phyloP scores from a whole-genome alignment of 176 grass and related monocot genomes.

The Areca catechu region DNA sequence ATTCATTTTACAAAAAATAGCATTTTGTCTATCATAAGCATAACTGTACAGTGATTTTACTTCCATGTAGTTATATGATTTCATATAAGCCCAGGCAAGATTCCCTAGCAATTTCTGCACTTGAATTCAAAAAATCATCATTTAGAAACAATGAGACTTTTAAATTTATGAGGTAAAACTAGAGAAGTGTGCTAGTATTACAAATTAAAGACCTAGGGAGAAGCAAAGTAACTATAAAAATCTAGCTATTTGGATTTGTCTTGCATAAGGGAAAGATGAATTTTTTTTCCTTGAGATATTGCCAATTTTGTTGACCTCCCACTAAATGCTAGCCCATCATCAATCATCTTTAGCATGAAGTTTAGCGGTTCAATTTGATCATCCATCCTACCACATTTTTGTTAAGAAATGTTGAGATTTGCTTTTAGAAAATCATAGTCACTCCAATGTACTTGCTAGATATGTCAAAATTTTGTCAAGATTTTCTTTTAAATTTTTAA shows the following conservation, averaged over 20 bases:
- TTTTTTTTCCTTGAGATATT: slow-evolving; percentile 49
- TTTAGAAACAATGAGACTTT: too few relatives aligned
- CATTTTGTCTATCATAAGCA: neutral
- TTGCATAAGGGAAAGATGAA: slow-evolving; percentile 46
- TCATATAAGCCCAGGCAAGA: slow-evolving; percentile 59
- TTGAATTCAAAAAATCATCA: neutral
- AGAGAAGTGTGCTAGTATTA: too few relatives aligned
- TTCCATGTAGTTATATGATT: slow-evolving; percentile 44
- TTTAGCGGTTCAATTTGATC: slow-evolving; percentile 59
- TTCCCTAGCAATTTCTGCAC: slow-evolving; percentile 51
- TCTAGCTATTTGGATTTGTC: slow-evolving; percentile 65
- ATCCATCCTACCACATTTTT: slow-evolving; percentile 62
- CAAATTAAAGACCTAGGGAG: too few relatives aligned
- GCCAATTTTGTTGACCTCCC: slow-evolving; percentile 48
- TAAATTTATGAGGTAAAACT: too few relatives aligned
- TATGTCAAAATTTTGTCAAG: too few relatives aligned
- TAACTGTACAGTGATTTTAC: slow-evolving; percentile 63
- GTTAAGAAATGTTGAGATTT: slow-evolving; percentile 25
- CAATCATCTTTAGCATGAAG: slow-evolving; percentile 42
- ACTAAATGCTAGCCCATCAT: slow-evolving; percentile 62
- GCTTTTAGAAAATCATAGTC: slow-evolving; percentile 2
- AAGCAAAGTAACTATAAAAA: too few relatives aligned
- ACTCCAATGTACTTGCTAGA: too few relatives aligned
- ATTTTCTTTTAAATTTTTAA: too few relatives aligned
- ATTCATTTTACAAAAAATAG: too few relatives aligned